Evolutionary conservation across 2,329 filamentous ascomycete species (phyloP), one percentile per base, ranked within the genome.

Genomic region (Penicillium palitans): DNA sequence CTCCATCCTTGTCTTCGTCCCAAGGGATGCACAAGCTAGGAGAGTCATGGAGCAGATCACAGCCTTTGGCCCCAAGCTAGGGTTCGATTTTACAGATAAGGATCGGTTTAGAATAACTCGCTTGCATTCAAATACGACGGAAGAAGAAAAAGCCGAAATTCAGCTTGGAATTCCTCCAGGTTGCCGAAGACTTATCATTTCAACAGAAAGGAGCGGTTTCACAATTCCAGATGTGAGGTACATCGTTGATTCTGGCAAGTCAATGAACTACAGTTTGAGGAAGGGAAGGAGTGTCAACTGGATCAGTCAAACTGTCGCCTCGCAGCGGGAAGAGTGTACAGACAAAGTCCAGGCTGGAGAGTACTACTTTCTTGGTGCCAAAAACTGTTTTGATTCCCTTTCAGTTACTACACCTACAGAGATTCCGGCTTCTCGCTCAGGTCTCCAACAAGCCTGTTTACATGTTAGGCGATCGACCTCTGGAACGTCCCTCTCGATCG

Each of bases 141-240:
- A 15, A 24, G 19, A 41, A 21, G 39, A 41, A 24, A 15, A 15
- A 9, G 12, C 12, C 3, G 13, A 24, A 42, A 1, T 24, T 42
- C 7, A 42, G 12, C 21, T 42, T 24, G 7, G 69, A 66, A 62
- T 77, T 3, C 74, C 77, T 3, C 51, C 60, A 21, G 78, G 77
- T 17, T 75, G 74, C 47, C 75, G 81, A 44, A 80, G 80, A 60
- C 75, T 83, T 33, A 79, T 83, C 35, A 68, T 83, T 9, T 74
- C 79, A 4, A 83, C 80, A 0, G 80, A 81, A 7, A 81, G 83
- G 63, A 81, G 79, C 0, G 81, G 78, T 4, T 69, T 83, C 41
- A 83, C 81, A 6, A 77, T 83, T n/a, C 76, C 80, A 9, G 81
- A 83, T 59, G 79, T 83, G 21, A 75, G 75, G 54, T 79, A 77